phyloP scores from a whole-genome alignment of 176 grass and related monocot species.

The Saccharum officinarum region DNA sequence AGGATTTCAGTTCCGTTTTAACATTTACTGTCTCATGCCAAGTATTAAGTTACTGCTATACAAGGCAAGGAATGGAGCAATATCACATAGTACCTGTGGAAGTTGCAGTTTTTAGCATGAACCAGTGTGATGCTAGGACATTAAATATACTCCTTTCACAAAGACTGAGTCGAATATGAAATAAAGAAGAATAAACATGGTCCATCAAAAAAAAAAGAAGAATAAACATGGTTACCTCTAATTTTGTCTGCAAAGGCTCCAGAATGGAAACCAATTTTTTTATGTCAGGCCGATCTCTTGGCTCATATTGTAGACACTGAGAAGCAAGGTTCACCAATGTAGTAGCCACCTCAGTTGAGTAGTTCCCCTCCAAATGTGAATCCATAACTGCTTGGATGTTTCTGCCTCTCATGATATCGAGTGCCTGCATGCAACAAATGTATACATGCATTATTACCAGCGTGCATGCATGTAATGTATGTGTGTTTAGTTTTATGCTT shows the following conservation, averaged over 20 bases:
- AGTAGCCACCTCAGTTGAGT: conserved; percentile 77
- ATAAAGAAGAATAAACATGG: neutral
- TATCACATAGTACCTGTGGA: neutral
- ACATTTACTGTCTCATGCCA: neutral
- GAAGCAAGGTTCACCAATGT: conserved; percentile 87
- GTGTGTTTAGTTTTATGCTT: neutral
- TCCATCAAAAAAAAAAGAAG: neutral
- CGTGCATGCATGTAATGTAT: neutral
- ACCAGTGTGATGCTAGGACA: neutral
- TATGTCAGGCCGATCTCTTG: conserved; percentile 74
- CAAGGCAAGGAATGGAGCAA: neutral
- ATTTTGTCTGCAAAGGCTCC: conserved; percentile 70
- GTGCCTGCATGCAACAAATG: conserved; percentile 55
- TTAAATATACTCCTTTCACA: conserved; percentile 1
- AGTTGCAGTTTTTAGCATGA: neutral
- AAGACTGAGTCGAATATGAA: conserved; percentile 13
- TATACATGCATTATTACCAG: conserved; percentile 9
- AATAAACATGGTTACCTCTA: conserved; percentile 52
- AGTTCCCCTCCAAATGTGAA: conserved; percentile 92
- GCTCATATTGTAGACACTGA: conserved; percentile 88
- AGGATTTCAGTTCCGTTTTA: neutral
- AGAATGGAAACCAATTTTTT: conserved; percentile 76
- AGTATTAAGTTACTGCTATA: neutral
- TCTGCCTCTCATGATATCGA: conserved; percentile 82
- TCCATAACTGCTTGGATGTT: conserved; percentile 86